phyloP scores from a whole-genome alignment of 768 basidiomycete genomes.

The Hirschioporus abietinus region DNA sequence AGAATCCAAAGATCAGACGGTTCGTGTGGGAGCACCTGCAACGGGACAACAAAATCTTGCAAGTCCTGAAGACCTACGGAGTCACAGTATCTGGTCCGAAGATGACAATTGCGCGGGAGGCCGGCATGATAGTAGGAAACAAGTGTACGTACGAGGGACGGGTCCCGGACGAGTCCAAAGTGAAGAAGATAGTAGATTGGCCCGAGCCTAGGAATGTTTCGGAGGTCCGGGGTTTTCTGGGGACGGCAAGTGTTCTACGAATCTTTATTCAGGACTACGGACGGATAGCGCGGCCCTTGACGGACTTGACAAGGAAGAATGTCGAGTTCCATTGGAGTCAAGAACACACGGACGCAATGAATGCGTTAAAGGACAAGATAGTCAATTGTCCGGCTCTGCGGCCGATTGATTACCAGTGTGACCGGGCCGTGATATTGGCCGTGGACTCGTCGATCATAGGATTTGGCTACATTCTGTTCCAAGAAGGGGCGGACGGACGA shows the following conservation, averaged over 20 bases:
- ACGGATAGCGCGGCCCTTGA: conserved; percentile 16
- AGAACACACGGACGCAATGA: conserved; percentile 13
- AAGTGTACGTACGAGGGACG: conserved; percentile 30
- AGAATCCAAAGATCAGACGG: conserved; percentile 29
- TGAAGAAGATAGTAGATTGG: conserved; percentile 24
- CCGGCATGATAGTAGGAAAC: conserved; percentile 32
- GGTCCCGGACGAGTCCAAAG: conserved; percentile 21
- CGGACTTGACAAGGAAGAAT: conserved; percentile 17
- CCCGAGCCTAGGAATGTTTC: conserved; percentile 13
- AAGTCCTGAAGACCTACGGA: conserved; percentile 30
- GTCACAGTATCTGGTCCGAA: conserved; percentile 35
- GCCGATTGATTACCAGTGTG: conserved; percentile 19
- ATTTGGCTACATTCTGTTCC: conserved; percentile 22
- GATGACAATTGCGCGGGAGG: conserved; percentile 21
- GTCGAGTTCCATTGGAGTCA: conserved; percentile 15
- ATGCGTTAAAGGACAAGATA: conserved; percentile 16
- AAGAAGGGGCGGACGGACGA: conserved; percentile 16
- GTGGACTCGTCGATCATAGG: conserved; percentile 23
- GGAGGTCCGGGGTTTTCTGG: conserved; percentile 22
- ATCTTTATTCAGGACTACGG: conserved; percentile 21
- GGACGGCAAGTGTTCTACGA: conserved; percentile 18
- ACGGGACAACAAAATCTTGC: conserved; percentile 31
- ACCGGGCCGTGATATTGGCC: conserved; percentile 15
- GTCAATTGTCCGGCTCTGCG: conserved; percentile 13
- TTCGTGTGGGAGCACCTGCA: conserved; percentile 37